phyloP scores from a whole-genome alignment of 306 rosid species.

The Dicorynia guianensis region DNA sequence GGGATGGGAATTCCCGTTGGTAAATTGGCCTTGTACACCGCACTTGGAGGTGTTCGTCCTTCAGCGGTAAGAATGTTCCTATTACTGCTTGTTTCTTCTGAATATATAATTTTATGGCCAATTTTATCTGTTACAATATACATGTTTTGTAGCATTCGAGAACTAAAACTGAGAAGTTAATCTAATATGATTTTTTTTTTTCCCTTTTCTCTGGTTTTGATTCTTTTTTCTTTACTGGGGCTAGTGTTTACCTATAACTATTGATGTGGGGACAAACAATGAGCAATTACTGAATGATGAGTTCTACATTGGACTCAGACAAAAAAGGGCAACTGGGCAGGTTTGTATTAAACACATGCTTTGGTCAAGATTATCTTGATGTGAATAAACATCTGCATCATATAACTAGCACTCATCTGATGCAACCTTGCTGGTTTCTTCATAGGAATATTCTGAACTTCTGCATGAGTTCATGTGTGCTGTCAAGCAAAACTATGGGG shows the following conservation, averaged over 20 bases:
- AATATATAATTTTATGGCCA: background rate
- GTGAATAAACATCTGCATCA: background rate
- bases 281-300: constrained; percentile 86
- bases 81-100: constrained; percentile 18
- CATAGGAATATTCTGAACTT: constrained; percentile 88
- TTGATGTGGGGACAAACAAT: constrained; percentile 97
- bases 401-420: constrained; percentile 32
- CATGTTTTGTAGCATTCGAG: background rate
- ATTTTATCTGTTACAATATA: background rate
- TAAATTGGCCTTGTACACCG: constrained; percentile 83
- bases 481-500: constrained; percentile 97
- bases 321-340: constrained; percentile 93
- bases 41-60: constrained; percentile 98
- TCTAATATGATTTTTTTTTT: background rate
- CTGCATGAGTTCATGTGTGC: constrained; percentile 92
- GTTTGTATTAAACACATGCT: constrained; percentile 50
- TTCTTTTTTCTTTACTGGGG: constrained; percentile 30
- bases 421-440: constrained; percentile 37
- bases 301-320: constrained; percentile 93
- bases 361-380: constrained; percentile 32
- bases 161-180: too few species aligned
- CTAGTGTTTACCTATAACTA: constrained; percentile 93
- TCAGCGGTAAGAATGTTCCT: constrained; percentile 71
- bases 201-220: background rate
- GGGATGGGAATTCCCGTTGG: constrained; percentile 99